Percentiles rank a stretch among this genome's conserved stretches.
phyloP scores from a whole-genome alignment of 2,329 filamentous ascomycete genomes.

The Microdochium bolleyi region DNA sequence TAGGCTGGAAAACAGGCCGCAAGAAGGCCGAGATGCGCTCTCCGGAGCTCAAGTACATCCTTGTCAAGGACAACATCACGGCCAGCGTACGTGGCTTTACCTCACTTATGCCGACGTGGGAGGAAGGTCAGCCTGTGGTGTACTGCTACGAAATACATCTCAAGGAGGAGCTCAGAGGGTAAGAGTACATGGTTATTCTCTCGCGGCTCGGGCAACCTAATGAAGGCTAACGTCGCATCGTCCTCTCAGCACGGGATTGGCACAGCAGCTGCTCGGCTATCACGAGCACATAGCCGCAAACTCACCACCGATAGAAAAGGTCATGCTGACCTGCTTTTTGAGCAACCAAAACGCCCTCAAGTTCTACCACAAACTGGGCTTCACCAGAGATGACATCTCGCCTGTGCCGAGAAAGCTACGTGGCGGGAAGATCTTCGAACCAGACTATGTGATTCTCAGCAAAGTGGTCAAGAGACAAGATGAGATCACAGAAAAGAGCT shows the following conservation, averaged over 20 bases:
- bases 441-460: constrained; percentile 56
- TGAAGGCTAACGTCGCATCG: not conserved
- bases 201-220: not conserved
- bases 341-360: constrained; percentile 46
- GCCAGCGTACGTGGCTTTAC: constrained; percentile 42
- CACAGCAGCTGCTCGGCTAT: constrained; percentile 48
- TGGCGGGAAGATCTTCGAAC: constrained; percentile 41
- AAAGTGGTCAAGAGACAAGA: constrained; percentile 24
- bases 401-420: constrained; percentile 45
- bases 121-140: constrained; percentile 56
- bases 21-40: constrained; percentile 65
- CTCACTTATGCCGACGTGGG: constrained; percentile 66
- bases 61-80: constrained; percentile 36
- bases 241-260: constrained; percentile 50
- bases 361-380: constrained; percentile 58
- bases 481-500: not conserved
- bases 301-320: constrained; percentile 49
- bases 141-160: constrained; percentile 80
- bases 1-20: constrained; percentile 52
- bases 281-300: constrained; percentile 44
- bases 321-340: constrained; percentile 68
- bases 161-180: constrained; percentile 44
- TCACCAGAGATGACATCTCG: constrained; percentile 44
- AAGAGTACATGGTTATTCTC: constrained; percentile 10
- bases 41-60: constrained; percentile 58